Evolutionary conservation across 2,329 filamentous ascomycete species (phyloP).

Genomic region (Pseudocercospora crystallina): DNA sequence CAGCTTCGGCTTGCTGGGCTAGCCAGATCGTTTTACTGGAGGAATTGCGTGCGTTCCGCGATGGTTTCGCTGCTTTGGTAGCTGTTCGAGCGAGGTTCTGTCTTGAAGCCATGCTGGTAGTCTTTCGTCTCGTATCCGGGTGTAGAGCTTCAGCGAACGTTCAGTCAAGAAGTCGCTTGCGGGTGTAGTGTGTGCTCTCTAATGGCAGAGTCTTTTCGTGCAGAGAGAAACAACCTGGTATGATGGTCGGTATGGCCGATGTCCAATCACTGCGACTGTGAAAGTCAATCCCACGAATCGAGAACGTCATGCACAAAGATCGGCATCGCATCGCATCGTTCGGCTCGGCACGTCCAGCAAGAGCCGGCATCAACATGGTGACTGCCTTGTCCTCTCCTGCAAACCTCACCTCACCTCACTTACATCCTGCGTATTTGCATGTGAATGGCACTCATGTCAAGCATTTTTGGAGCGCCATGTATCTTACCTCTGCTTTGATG

Average conservation of each 20-base stretch:
- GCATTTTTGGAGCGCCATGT: too few species aligned
- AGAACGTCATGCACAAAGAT: conserved; percentile 1
- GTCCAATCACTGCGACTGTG: background rate
- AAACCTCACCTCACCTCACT: too few species aligned
- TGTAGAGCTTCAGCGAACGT: conserved; percentile 1
- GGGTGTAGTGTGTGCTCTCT: background rate
- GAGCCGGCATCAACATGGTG: too few species aligned
- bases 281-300: conserved; percentile 7
- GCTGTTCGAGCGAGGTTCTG: conserved; percentile 22
- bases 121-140: background rate
- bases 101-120: conserved; percentile 19
- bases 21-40: conserved; percentile 28
- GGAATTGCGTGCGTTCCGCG: conserved; percentile 17
- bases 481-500: too few species aligned
- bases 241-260: too few species aligned
- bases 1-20: conserved; percentile 17
- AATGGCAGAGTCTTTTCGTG: background rate
- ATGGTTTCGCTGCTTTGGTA: conserved; percentile 16
- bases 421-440: too few species aligned
- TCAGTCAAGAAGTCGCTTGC: conserved; percentile 14
- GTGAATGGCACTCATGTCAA: too few species aligned
- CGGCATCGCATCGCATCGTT: background rate
- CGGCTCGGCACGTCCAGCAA: too few species aligned
- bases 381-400: too few species aligned
- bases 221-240: too few species aligned